Conservation (phyloP, 345 rosid genomes). For the Eucalyptus erythrocorys region DNA sequence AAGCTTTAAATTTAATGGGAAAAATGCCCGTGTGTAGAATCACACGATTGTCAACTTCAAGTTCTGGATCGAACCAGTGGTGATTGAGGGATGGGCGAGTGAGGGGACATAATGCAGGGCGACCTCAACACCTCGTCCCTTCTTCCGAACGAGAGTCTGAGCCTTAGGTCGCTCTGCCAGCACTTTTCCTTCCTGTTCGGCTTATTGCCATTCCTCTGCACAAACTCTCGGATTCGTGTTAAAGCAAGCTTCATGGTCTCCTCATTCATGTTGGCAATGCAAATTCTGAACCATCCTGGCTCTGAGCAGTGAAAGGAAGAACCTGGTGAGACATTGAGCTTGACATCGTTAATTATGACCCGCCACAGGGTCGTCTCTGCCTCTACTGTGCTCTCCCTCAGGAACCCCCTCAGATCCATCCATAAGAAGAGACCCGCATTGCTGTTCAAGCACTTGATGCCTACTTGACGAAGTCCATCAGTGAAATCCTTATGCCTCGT, state of each 20-base stretch:
- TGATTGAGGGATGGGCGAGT: conserved; percentile 55
- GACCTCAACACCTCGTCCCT: conserved; percentile 39
- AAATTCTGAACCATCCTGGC: conserved; percentile 94
- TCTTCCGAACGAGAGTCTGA: conserved; percentile 36
- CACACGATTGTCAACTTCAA: background rate
- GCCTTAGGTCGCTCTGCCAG: conserved; percentile 49
- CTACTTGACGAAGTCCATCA: conserved; percentile 31
- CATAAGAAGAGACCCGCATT: conserved; percentile 72
- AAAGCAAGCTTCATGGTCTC: conserved; percentile 63
- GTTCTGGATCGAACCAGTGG: conserved; percentile 59
- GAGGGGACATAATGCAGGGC: conserved; percentile 43
- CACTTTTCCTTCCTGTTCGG: conserved; percentile 27
- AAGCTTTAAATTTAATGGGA: background rate
- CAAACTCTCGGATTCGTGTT: conserved; percentile 53
- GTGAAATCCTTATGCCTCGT: conserved; percentile 40
- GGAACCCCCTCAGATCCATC: conserved; percentile 67
- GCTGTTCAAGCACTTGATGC: conserved; percentile 55
- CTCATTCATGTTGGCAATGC: conserved; percentile 89
- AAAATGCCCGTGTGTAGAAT: background rate
- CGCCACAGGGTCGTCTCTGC: conserved; percentile 61
- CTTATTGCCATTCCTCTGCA: conserved; percentile 24
- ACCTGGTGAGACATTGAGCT: conserved; percentile 91
- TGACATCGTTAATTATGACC: conserved; percentile 60
- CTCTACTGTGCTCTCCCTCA: conserved; percentile 35
- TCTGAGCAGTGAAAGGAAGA: conserved; percentile 73